Conservation (phyloP, 1,284 basidiomycete species). For the Chiua sp. region DNA sequence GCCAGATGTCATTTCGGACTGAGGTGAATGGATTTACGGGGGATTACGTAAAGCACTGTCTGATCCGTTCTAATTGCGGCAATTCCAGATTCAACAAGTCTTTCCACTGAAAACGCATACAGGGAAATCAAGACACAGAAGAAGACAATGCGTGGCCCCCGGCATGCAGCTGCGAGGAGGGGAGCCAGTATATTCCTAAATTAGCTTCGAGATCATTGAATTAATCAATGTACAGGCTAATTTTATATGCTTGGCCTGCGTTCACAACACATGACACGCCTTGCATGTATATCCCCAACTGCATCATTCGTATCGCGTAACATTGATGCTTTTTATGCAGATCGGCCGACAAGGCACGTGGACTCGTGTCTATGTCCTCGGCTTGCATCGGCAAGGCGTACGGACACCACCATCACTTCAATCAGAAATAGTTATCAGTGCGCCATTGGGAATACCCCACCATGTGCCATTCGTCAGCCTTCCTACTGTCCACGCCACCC, state of each 20-base stretch:
- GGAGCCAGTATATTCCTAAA: background rate
- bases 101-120: too few relatives aligned
- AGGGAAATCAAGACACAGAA: too few relatives aligned
- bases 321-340: background rate
- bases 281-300: background rate
- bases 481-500: background rate
- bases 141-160: too few relatives aligned
- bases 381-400: too few relatives aligned
- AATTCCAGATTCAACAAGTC: too few relatives aligned
- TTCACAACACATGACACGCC: background rate
- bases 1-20: too few relatives aligned
- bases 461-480: slow-evolving; percentile 3
- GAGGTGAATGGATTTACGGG: too few relatives aligned
- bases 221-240: too few relatives aligned
- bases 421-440: slow-evolving; percentile 16
- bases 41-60: too few relatives aligned
- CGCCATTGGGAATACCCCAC: slow-evolving; percentile 10
- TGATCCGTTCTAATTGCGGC: too few relatives aligned
- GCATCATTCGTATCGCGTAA: background rate
- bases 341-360: too few relatives aligned
- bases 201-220: background rate
- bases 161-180: background rate
- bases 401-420: background rate
- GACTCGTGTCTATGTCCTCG: too few relatives aligned
- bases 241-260: background rate